phyloP scores from a whole-genome alignment of 1,284 basidiomycete genomes.

The Heterobasidion parviporum region DNA sequence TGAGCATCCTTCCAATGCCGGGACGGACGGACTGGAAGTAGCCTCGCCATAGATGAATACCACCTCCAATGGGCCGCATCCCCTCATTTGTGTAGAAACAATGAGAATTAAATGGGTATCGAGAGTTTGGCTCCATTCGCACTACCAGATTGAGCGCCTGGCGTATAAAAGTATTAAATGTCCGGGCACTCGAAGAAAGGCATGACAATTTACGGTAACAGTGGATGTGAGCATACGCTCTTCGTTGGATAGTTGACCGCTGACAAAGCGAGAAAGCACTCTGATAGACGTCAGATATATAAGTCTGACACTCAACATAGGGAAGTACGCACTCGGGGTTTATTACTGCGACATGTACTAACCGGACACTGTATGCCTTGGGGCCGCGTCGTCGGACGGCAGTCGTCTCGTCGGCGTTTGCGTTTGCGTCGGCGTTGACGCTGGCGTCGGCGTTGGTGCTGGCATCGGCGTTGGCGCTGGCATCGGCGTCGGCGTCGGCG shows the following conservation, averaged over 20 bases:
- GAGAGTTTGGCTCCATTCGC: constrained; percentile 60
- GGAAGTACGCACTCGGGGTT: constrained; percentile 31
- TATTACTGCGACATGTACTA: constrained; percentile 32
- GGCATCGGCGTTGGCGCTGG: too few species aligned
- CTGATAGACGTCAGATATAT: too few species aligned
- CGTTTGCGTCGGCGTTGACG: too few species aligned
- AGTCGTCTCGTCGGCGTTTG: too few species aligned
- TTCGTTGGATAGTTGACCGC: too few species aligned
- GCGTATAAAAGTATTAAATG: background rate
- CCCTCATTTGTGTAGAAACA: constrained; percentile 67
- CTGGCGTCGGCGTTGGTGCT: too few species aligned
- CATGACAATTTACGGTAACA: constrained; percentile 26
- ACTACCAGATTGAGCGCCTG: constrained; percentile 69
- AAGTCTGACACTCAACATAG: too few species aligned
- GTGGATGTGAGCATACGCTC: too few species aligned
- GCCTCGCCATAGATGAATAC: constrained; percentile 65
- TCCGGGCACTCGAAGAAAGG: background rate
- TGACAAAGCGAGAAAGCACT: too few species aligned
- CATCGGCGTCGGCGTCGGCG: too few species aligned
- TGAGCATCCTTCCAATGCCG: constrained; percentile 51
- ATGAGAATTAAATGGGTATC: constrained; percentile 62
- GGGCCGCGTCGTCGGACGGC: too few species aligned
- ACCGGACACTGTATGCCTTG: too few species aligned
- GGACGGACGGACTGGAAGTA: constrained; percentile 72
- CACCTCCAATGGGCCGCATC: constrained; percentile 52